phyloP scores from a whole-genome alignment of 495 filamentous ascomycete genomes.

The Pseudomonodictys pantanalensis region DNA sequence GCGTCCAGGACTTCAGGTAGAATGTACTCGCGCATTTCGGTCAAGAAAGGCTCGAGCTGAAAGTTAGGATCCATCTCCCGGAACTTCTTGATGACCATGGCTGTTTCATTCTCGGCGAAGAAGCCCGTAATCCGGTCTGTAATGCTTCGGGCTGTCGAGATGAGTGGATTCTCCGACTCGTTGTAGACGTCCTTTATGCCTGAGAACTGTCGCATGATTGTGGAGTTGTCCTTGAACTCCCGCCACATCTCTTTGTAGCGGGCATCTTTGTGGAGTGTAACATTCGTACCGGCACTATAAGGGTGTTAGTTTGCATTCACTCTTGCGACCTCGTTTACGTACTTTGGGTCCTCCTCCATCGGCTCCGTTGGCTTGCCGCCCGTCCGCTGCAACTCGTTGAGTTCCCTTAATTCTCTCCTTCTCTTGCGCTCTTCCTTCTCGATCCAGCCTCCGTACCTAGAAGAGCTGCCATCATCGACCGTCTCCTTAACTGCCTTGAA shows the following conservation, averaged over 20 bases:
- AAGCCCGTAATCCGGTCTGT: conserved; percentile 90
- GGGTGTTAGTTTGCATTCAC: conserved; percentile 14
- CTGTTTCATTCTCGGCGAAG: conserved; percentile 97
- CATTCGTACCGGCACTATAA: conserved; percentile 80
- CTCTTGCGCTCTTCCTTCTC: conserved; percentile 90
- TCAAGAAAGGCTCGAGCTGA: conserved; percentile 88
- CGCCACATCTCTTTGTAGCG: conserved; percentile 95
- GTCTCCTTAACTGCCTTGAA: conserved; percentile 91
- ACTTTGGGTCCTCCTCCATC: conserved; percentile 82
- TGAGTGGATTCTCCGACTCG: conserved; percentile 94
- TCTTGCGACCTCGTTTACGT: conserved; percentile 40
- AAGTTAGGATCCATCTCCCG: conserved; percentile 94
- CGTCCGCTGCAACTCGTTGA: conserved; percentile 56
- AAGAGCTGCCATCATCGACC: conserved; percentile 95
- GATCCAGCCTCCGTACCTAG: conserved; percentile 90
- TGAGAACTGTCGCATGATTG: conserved; percentile 85
- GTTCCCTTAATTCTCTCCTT: conserved; percentile 69
- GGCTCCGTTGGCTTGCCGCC: conserved; percentile 52
- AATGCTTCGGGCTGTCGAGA: conserved; percentile 88
- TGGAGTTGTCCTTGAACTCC: conserved; percentile 82
- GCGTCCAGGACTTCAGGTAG: conserved; percentile 95
- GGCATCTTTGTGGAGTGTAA: conserved; percentile 94
- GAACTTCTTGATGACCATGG: conserved; percentile 94
- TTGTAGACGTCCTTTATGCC: conserved; percentile 78
- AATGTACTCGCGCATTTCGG: conserved; percentile 96